These are phyloP conservation scores for Candida ulmi DNA, from an alignment of 805 yeast genomes.

Conservation along the genomic window DNA sequence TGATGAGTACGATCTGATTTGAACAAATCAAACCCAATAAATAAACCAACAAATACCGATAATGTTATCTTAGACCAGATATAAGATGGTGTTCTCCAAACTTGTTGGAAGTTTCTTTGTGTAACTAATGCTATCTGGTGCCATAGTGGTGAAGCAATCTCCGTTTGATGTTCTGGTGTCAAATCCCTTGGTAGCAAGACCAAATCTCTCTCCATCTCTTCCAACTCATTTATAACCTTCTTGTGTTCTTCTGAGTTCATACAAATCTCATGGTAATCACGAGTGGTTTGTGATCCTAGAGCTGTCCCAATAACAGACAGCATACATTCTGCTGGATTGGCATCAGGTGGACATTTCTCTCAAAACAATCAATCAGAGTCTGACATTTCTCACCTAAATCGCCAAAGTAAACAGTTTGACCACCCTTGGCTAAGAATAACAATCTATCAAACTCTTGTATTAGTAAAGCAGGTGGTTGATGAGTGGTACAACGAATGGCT, in stretches of 20 bases:
- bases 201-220: constrained; percentile 30
- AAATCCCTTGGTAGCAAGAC: constrained; percentile 22
- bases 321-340: constrained; percentile 76
- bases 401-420: constrained; percentile 77
- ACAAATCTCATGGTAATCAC: constrained; percentile 68
- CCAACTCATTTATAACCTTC: constrained; percentile 24
- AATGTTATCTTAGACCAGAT: constrained; percentile 52
- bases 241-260: constrained; percentile 40
- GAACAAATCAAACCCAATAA: constrained; percentile 66
- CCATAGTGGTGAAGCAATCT: constrained; percentile 39
- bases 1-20: constrained; percentile 55
- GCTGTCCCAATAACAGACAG: constrained; percentile 76
- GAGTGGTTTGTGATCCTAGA: constrained; percentile 55
- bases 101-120: constrained; percentile 49
- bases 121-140: constrained; percentile 41
- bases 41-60: constrained; percentile 47
- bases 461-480: constrained; percentile 70
- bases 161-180: constrained; percentile 21
- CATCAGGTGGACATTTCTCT: constrained; percentile 51
- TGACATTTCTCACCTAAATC: constrained; percentile 64
- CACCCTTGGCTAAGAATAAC: constrained; percentile 66
- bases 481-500: constrained; percentile 71
- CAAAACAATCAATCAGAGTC: constrained; percentile 60
- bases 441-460: constrained; percentile 65
- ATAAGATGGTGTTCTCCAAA: constrained; percentile 60